Evolutionary conservation across 352 stramenopile species (phyloP).

Genomic region (Salisapilia sapeloensis): DNA sequence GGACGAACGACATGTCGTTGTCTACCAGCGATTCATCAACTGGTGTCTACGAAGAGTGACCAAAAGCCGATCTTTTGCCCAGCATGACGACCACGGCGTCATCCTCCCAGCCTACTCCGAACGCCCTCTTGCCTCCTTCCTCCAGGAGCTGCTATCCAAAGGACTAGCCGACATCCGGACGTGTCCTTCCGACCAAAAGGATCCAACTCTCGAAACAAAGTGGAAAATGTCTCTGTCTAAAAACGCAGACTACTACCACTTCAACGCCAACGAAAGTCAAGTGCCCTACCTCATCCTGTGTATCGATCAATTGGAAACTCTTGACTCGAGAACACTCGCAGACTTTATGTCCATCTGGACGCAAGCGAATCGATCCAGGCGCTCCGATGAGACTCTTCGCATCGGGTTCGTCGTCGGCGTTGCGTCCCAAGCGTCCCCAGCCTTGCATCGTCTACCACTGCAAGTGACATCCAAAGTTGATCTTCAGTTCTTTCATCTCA

Average conservation of each 20-base stretch:
- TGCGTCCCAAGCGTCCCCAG: conserved; percentile 39
- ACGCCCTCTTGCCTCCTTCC: no score
- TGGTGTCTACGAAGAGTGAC: no score
- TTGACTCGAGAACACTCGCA: conserved; percentile 29
- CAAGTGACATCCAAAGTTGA: conserved; percentile 31
- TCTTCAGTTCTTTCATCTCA: conserved; percentile 57
- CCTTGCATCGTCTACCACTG: conserved; percentile 42
- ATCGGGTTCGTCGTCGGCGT: conserved; percentile 57
- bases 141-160: no score
- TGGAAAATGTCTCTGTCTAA: conserved; percentile 7
- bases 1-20: no score
- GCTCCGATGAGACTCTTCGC: conserved; percentile 3
- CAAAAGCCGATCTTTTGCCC: no score
- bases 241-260: conserved; percentile 17
- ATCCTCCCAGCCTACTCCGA: no score
- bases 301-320: conserved; percentile 57
- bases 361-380: conserved; percentile 7
- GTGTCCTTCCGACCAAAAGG: no score
- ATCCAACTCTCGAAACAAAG: no score
- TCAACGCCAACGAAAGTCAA: conserved; percentile 1
- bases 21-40: no score
- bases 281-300: conserved; percentile 43
- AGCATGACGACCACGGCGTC: no score
- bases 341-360: conserved; percentile 66
- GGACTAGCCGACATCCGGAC: no score